A percentile compares a stretch with the other conserved stretches of the same genome.
These are phyloP conservation scores for Lathyrus aphaca DNA, from an alignment of 306 rosid genomes.

Conservation along the genomic window DNA sequence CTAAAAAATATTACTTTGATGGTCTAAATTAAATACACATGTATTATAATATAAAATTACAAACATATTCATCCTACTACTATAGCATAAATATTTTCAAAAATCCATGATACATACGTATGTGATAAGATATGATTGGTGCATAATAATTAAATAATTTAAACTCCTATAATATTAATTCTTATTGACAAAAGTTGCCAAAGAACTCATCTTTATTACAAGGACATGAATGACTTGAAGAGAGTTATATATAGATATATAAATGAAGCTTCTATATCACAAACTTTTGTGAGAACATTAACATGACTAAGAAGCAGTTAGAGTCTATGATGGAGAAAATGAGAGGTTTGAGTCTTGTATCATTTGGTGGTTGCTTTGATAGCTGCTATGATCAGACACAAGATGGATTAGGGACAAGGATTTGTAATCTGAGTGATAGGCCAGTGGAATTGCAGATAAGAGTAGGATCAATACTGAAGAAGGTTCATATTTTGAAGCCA, in stretches of 20 bases:
- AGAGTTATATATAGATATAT: not conserved
- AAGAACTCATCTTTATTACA: constrained; percentile 20
- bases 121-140: not conserved
- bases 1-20: no score
- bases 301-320: constrained; percentile 43
- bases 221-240: not conserved
- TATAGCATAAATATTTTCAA: not conserved
- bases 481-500: constrained; percentile 78
- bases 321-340: constrained; percentile 49
- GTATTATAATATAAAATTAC: not conserved
- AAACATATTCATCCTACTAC: not conserved
- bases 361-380: constrained; percentile 76
- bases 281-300: constrained; percentile 20
- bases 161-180: not conserved
- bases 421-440: constrained; percentile 85
- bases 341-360: constrained; percentile 50
- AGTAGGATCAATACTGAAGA: constrained; percentile 89
- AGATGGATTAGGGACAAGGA: constrained; percentile 80
- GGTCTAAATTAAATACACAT: not conserved
- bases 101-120: not conserved
- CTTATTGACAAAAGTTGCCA: constrained; percentile 13
- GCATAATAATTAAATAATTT: not conserved
- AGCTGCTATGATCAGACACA: constrained; percentile 74
- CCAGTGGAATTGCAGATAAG: constrained; percentile 89
- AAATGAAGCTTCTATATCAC: constrained; percentile 36